Base-by-base conservation (phyloP, 108 stramenopile species). In the Cafeteria roenbergensis region DNA sequence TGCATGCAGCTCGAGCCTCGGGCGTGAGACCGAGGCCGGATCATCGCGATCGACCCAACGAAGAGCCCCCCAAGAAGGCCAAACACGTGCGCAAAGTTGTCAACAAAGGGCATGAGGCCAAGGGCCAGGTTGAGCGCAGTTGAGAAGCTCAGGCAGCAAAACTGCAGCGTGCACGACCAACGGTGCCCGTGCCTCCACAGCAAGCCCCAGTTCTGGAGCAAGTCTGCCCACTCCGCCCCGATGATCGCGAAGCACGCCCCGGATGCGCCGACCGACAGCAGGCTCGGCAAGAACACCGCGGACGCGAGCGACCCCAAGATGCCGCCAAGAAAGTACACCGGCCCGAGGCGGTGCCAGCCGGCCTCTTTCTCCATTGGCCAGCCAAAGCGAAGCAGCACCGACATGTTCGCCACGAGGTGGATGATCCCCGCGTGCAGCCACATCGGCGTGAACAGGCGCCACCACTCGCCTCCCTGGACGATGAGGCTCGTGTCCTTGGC, bases 171-270 rank as follows among this genome's bases (percentile, higher is more conserved):
- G n/a, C n/a, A n/a, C n/a, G n/a, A n/a, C n/a, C n/a, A n/a, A n/a
- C n/a, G n/a, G n/a, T n/a, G n/a, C n/a, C n/a, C n/a, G n/a, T n/a
- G n/a, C n/a, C n/a, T n/a, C n/a, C n/a, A n/a, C n/a, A n/a, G n/a
- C 14, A 93, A 55, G 28, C 77, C 72, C 92, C 92, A 93, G 77
- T 93, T 89, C 54, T 88, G 83, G 66, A 75, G 75, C 56, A 92
- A 85, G 68, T 92, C 91, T 1, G 89, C 86, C 57, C 90, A 64
- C 58, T 87, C 84, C 0, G 82, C 87, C 21, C 90, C 90, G 55
- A 93, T 85, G 54, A 93, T 66, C 0, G 88, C 90, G 71, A 93
- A 91, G 38, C 91, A 88, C n/a, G 89, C 92, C 35, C 93, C 93
- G 8, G 83, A 84, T 1, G 91, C 91, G 51, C 93, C 93, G 6